Evolutionary conservation across 192 early-diverging fungal genomes (phyloP), one percentile per base, ranked within the genome.

Genomic region (Backusella psychrophila): DNA sequence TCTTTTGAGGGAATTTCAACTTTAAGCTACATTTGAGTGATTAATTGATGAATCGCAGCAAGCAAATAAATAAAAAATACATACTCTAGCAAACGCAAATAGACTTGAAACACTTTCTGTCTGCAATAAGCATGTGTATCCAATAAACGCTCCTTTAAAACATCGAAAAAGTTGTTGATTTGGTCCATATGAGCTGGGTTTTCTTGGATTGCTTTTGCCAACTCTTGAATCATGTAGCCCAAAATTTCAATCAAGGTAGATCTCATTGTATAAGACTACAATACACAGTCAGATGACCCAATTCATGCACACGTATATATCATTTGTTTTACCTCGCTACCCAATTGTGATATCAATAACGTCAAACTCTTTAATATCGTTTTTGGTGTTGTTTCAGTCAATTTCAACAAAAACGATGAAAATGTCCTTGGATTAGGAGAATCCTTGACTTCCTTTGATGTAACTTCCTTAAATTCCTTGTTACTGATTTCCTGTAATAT

Each of bases 321-420:
- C 44, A 1, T 72, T 76, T 15, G 38, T 56, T 71, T 33, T 89
- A 95, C 96, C 81, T 96, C 94, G 19, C 96, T 94, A 84, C 97
- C 97, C 52, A 99, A 82, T 65, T 94, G 94, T 0, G 88, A 82
- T 71, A 94, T 91, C 46, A 99, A 82, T 41, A 94, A 81, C 34
- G 91, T 93, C 89, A 99, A 94, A 72, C 97, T 93, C 53, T 96
- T 96, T 70, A 98, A 77, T 26, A 98, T 89, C 3, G 92, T 82
- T 75, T 92, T 94, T 49, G 96, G 96, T 11, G 85, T 86, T 36
- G 94, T 70, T 77, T 96, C 95, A 23, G 97, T 93, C 29, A 98
- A 79, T 35, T 89, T 88, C 3, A 94, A 85, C 34, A 99, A 82
- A 79, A 98, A 98, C 41, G 87, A 85, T 0, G 96, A 87, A 69